Conservation (phyloP, 2,329 filamentous ascomycete species). For the Fusarium xyrophilum region DNA sequence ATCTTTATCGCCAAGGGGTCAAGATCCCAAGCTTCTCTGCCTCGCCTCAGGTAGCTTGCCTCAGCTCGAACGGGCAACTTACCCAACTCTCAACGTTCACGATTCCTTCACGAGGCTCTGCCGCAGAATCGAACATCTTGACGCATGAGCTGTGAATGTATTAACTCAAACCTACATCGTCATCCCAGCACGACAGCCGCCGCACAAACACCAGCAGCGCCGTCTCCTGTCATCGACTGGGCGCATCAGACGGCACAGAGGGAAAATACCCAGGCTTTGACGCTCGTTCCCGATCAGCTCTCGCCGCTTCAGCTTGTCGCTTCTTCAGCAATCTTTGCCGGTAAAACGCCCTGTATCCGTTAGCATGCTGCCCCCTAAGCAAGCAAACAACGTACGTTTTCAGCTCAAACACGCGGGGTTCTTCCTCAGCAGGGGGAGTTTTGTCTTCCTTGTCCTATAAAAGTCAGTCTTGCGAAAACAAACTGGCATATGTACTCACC, state of each 20-base stretch:
- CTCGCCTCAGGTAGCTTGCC: too few relatives aligned
- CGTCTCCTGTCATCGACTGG: slow-evolving; percentile 41
- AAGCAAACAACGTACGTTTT: slow-evolving; percentile 65
- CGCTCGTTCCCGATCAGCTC: slow-evolving; percentile 79
- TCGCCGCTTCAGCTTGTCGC: slow-evolving; percentile 60
- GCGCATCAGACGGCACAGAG: slow-evolving; percentile 74
- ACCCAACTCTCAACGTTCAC: not conserved
- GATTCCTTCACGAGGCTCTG: fast-evolving
- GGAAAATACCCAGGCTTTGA: slow-evolving; percentile 83
- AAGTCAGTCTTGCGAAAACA: not conserved
- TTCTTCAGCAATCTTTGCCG: slow-evolving; percentile 83
- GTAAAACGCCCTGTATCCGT: slow-evolving; percentile 73
- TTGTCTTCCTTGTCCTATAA: slow-evolving; percentile 33
- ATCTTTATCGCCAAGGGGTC: not conserved
- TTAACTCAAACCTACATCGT: not conserved
- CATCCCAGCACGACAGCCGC: not conserved
- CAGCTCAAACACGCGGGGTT: slow-evolving; percentile 82
- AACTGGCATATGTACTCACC: not conserved
- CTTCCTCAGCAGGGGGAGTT: slow-evolving; percentile 51
- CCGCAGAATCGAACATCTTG: not conserved
- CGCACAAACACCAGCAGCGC: not conserved
- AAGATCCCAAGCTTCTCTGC: not conserved
- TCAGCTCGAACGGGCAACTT: not conserved
- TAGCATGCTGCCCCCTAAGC: not conserved
- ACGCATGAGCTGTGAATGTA: not conserved